Evolutionary conservation across 106 monocot genomes (phyloP).

Genomic region (Allium fistulosum): DNA sequence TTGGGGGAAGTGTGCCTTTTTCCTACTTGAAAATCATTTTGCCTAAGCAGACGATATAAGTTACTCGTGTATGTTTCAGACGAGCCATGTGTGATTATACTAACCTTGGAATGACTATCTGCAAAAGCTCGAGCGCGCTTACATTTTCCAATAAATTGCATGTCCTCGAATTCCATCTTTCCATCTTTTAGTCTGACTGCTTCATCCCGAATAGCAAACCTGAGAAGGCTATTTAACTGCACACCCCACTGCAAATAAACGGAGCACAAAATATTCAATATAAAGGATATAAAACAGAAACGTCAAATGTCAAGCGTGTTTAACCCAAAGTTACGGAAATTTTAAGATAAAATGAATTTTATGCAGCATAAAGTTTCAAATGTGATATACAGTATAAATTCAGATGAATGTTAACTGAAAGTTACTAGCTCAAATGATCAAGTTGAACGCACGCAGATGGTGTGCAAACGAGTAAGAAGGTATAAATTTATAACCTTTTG

Average conservation of each 20-base stretch:
- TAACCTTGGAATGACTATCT: constrained; percentile 91
- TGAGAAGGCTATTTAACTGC: constrained; percentile 51
- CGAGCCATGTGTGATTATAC: neutral
- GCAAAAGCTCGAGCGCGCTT: constrained; percentile 79
- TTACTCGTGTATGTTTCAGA: too few species aligned
- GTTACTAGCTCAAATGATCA: too few species aligned
- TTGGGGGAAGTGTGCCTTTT: too few species aligned
- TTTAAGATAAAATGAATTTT: too few species aligned
- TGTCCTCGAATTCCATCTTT: constrained; percentile 55
- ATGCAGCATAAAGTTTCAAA: too few species aligned
- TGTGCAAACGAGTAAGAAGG: too few species aligned
- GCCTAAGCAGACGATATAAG: too few species aligned
- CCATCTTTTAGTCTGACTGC: constrained; percentile 54
- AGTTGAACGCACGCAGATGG: too few species aligned
- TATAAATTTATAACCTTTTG: constrained; percentile 31
- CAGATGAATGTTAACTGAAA: too few species aligned
- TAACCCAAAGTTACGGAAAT: neutral
- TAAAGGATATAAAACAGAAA: neutral
- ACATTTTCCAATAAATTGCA: constrained; percentile 55
- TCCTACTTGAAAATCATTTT: too few species aligned
- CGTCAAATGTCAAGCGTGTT: neutral
- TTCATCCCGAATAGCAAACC: constrained; percentile 72
- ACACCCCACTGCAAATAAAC: constrained; percentile 50
- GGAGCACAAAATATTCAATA: constrained; percentile 1
- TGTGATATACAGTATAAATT: too few species aligned